Base-by-base conservation (phyloP, 148 eudicot species). In the Rhododendron vialii region DNA sequence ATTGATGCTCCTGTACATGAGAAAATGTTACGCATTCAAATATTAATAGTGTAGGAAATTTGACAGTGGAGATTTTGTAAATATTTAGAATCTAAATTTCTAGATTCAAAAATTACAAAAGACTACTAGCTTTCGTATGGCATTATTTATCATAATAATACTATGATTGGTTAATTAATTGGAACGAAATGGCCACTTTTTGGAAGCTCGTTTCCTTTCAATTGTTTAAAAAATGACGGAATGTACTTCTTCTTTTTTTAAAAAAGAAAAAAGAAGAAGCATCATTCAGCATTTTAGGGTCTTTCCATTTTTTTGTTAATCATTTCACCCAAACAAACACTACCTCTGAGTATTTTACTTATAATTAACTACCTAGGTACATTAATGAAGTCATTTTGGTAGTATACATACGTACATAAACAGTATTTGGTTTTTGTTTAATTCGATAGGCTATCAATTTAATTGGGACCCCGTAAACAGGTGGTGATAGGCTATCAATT, bases 1-100 rank as follows among this genome's bases (percentile, higher is more conserved):
- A 89, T 95, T 95, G 82, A 93, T 85, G 0, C 81, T 88, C 93
- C 98, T 95, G 86, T 78, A 87, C 36, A 17, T 6, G 5, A 3
- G 22, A 12, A 74, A 14, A 43, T 14, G 22, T 74, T 74, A 35
- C 75, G 10, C 43, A 71, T 28, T 74, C 9, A 0, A 0, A 14
- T 20, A 35, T 36, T 3, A 2, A 2, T 75, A 18, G 5, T 38
- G n/a, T 17, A 2, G 76, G 8, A 28, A 71, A 14, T 30, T 41
- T 12, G 71, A 63, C 1, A 24, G 30, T 12, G 65, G 65, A 17
- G 65, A 5, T 59, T 20, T 15, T 15, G 20, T 12, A 55, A 15
- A 55, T 15, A 12, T 53, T 51, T 18, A 18, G 2, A 53, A 13
- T 12, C 14, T 13, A 53, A 18, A 0, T 12, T 53, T 12, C 2